Evolutionary conservation across 139 green algal species (phyloP).

Genomic region (Trebouxia sp.): DNA sequence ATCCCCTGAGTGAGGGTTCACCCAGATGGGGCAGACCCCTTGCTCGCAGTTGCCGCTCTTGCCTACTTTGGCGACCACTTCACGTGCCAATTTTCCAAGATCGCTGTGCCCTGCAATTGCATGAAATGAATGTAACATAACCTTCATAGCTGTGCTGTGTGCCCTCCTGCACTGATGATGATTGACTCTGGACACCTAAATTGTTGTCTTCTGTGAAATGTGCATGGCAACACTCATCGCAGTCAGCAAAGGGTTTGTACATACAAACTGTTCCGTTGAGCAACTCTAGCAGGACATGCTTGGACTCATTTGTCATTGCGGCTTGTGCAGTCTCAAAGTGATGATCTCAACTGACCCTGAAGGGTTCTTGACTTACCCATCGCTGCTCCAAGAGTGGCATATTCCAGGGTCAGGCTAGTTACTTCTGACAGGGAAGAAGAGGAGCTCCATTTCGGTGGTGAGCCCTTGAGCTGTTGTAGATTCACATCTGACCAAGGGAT

Average conservation of each 20-base stretch:
- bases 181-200: background rate
- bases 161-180: background rate
- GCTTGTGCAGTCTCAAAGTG: too few species aligned
- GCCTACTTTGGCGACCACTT: constrained; percentile 1
- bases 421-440: constrained; percentile 72
- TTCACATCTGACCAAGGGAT: constrained; percentile 64
- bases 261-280: too few species aligned
- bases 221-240: too few species aligned
- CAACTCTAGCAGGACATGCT: too few species aligned
- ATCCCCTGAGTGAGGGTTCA: constrained; percentile 27
- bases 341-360: too few species aligned
- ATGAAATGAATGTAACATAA: background rate
- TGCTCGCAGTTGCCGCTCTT: background rate
- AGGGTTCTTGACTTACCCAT: constrained; percentile 30
- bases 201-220: too few species aligned
- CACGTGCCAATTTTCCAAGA: background rate
- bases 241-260: too few species aligned
- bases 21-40: constrained; percentile 33
- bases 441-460: constrained; percentile 35
- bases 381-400: constrained; percentile 53
- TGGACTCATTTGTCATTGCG: too few species aligned
- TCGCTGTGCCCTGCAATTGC: background rate
- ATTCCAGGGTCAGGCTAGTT: constrained; percentile 82
- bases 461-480: constrained; percentile 38
- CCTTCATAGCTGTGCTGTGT: background rate